Evolutionary conservation across 345 rosid genomes (phyloP), one percentile per base, ranked within the genome.

Genomic region (Bruguiera parviflora): DNA sequence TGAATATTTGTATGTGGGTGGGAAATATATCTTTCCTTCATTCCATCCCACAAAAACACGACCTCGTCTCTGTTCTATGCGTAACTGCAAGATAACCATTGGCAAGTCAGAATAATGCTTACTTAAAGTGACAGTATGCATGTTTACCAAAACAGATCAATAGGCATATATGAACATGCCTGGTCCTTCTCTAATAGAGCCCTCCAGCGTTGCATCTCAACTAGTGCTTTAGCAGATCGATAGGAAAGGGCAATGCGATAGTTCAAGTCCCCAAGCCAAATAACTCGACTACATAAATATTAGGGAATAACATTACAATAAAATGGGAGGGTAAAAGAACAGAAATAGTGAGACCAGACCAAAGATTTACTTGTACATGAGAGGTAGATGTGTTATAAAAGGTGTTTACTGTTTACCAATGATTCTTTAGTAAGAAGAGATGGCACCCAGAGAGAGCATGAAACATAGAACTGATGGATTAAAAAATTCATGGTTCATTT

Each of bases 161-260:
- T 43, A 43, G 20, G 28, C 11, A 25, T 28, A 52, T n/a, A 37
- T 61, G 62, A 51, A 76, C 77, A 61, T 88, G 83, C 99, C 94
- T 95, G 99, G 61, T 95, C 99, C 56, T 90, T 95, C 76, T 90
- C 89, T 70, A 95, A 81, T 69, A 95, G 76, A n/a, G 94, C 97
- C 63, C 99, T 87, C 99, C 99, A 92, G 80, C 90, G 92, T 79
- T 89, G 96, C 99, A 95, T 95, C 84, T 92, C 96, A 49, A 95
- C 96, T 11, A 95, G 92, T 68, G 99, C 99, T 87, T 88, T 95
- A 4, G 98, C 99, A 37, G 97, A 84, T 70, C 99, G 99, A 68
- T 87, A 90, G 46, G 98, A 84, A 63, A 95, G 87, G 1, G 98
- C 96, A 79, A 95, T 92, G 16, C 99, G 99, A 75, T 95, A 95